phyloP scores from a whole-genome alignment of 139 green algal genomes.

The Chlorella ohadii region DNA sequence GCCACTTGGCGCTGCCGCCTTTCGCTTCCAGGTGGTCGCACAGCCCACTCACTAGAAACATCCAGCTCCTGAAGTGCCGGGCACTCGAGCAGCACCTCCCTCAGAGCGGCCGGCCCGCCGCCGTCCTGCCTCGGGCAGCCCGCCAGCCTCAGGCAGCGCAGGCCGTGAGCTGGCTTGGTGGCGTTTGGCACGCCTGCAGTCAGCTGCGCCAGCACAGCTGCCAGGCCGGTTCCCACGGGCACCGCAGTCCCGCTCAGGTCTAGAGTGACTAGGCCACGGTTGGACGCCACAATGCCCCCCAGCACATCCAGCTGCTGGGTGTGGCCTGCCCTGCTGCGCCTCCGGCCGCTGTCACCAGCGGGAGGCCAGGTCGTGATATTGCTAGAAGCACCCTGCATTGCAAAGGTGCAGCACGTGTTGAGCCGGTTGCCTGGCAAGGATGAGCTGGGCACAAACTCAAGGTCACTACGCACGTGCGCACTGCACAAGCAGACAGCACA shows the following conservation, averaged over 20 bases:
- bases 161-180: not conserved
- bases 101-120: not conserved
- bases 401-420: not conserved
- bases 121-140: not conserved
- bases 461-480: not conserved
- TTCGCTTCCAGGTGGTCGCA: not conserved
- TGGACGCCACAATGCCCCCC: not conserved
- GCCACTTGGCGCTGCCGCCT: no score
- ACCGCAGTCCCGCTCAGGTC: slow-evolving; percentile 5
- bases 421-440: not conserved
- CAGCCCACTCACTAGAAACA: not conserved
- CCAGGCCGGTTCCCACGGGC: not conserved
- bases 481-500: not conserved
- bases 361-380: no score
- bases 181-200: not conserved
- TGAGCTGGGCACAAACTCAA: not conserved
- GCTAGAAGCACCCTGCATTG: not conserved
- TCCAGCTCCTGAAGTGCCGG: not conserved
- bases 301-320: not conserved
- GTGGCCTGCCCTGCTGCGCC: not conserved
- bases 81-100: slow-evolving; percentile 13
- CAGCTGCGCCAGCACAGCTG: not conserved
- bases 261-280: not conserved
- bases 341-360: not conserved
- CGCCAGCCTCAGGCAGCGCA: slow-evolving; percentile 9